Evolutionary conservation across 495 filamentous ascomycete species (phyloP).

Genomic region (Aspergillus saccharolyticus): DNA sequence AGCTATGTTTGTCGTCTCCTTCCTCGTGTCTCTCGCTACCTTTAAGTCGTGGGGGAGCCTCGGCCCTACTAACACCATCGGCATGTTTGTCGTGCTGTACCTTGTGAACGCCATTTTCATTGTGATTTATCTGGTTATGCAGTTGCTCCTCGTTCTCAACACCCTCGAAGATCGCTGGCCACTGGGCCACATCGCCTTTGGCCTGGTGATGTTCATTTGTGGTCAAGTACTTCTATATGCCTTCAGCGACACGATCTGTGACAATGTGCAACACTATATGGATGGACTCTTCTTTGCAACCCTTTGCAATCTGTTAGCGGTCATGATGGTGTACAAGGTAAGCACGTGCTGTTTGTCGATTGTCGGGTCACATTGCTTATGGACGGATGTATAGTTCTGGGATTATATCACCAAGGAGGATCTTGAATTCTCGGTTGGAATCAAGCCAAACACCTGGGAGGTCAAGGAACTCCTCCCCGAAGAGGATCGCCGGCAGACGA

Average conservation of each 20-base stretch:
- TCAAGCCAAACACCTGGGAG: slow-evolving; percentile 95
- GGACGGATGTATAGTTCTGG: slow-evolving; percentile 69
- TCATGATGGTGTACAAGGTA: slow-evolving; percentile 99
- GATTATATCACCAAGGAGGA: slow-evolving; percentile 99
- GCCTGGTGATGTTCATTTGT: slow-evolving; percentile 83
- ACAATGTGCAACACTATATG: slow-evolving; percentile 82
- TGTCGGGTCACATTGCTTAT: slow-evolving; percentile 6
- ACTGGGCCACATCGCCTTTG: slow-evolving; percentile 87
- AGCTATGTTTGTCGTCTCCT: slow-evolving; percentile 80
- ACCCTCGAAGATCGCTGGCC: slow-evolving; percentile 96
- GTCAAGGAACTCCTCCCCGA: slow-evolving; percentile 92
- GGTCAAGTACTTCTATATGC: slow-evolving; percentile 93
- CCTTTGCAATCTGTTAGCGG: slow-evolving; percentile 85
- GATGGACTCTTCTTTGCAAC: slow-evolving; percentile 95
- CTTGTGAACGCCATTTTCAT: slow-evolving; percentile 83
- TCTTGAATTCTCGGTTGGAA: slow-evolving; percentile 94
- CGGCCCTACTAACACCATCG: slow-evolving; percentile 76
- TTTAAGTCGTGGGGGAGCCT: slow-evolving; percentile 91
- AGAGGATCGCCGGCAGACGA: slow-evolving; percentile 73
- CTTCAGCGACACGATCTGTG: slow-evolving; percentile 80
- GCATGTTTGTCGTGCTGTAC: slow-evolving; percentile 90
- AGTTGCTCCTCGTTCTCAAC: slow-evolving; percentile 79
- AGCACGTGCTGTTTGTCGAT: slow-evolving; percentile 14
- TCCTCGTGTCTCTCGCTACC: slow-evolving; percentile 81
- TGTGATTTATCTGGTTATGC: slow-evolving; percentile 79